A percentile compares a stretch with the other conserved stretches of the same genome.
phyloP scores from a whole-genome alignment of 2,329 filamentous ascomycete species.

The Fusarium nodosum region DNA sequence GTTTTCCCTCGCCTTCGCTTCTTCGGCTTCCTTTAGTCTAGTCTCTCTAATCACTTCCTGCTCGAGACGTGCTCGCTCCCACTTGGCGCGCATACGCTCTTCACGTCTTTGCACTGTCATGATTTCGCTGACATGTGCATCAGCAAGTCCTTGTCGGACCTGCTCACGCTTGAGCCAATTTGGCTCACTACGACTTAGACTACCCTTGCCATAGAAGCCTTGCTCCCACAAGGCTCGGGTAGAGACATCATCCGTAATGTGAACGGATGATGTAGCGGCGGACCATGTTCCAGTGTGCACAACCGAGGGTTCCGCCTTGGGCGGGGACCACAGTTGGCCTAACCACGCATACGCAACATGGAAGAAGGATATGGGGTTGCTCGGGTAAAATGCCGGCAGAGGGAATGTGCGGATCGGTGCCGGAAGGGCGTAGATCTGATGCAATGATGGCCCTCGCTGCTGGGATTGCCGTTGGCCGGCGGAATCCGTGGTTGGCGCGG shows the following conservation, averaged over 20 bases:
- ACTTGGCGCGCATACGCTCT: conserved; percentile 86
- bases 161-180: conserved; percentile 91
- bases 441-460: conserved; percentile 62
- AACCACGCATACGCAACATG: conserved; percentile 84
- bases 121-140: conserved; percentile 82
- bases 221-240: conserved; percentile 92
- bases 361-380: conserved; percentile 90
- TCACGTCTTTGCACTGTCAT: conserved; percentile 81
- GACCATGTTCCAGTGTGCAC: conserved; percentile 84
- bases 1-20: conserved; percentile 44
- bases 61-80: conserved; percentile 90
- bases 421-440: conserved; percentile 84
- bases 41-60: conserved; percentile 85
- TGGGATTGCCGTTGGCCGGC: conserved; percentile 43
- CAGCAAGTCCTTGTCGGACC: conserved; percentile 74
- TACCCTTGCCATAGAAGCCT: conserved; percentile 97
- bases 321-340: conserved; percentile 76
- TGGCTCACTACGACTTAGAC: conserved; percentile 91
- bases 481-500: conserved; percentile 40
- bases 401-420: conserved; percentile 86
- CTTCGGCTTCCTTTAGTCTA: conserved; percentile 61
- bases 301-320: conserved; percentile 72
- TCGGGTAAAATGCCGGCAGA: conserved; percentile 88
- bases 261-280: conserved; percentile 83
- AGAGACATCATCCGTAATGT: conserved; percentile 81